Conservation (phyloP, 345 rosid species). For the Linum trigynum region DNA sequence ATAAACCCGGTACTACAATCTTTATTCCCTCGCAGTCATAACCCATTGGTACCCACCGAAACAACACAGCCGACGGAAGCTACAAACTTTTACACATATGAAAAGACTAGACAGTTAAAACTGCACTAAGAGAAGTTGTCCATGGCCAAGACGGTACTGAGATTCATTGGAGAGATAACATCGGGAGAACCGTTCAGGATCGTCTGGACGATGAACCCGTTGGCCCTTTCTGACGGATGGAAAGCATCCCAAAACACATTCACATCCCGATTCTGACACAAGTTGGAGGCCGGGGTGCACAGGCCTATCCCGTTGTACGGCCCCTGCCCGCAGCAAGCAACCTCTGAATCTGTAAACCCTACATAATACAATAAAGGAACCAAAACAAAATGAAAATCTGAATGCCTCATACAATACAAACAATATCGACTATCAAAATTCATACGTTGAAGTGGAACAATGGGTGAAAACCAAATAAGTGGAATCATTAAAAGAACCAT, state of each 20-base stretch:
- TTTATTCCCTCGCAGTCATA: too few species aligned
- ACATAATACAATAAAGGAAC: not conserved
- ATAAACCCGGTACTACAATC: too few species aligned
- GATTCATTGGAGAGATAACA: conserved; percentile 12
- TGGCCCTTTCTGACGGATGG: conserved; percentile 12
- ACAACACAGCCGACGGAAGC: too few species aligned
- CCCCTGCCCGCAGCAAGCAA: conserved; percentile 3
- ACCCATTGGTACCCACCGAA: too few species aligned
- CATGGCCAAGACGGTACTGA: conserved; percentile 13
- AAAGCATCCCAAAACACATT: conserved; percentile 20
- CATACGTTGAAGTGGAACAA: too few species aligned
- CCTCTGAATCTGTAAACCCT: conserved; percentile 14
- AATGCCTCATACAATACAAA: too few species aligned
- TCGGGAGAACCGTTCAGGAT: conserved; percentile 5
- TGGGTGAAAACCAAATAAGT: not conserved
- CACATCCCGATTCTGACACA: conserved; percentile 10
- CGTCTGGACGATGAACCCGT: not conserved
- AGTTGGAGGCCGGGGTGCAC: conserved; percentile 10
- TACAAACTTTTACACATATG: too few species aligned
- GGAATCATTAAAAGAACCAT: too few species aligned
- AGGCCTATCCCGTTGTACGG: conserved; percentile 15
- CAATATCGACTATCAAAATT: too few species aligned
- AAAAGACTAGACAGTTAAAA: too few species aligned
- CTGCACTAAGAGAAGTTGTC: not conserved
- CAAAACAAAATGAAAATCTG: too few species aligned